Evolutionary conservation across 2,329 filamentous ascomycete genomes (phyloP), one percentile per base, ranked within the genome.

Genomic region (Aureobasidium sp.): DNA sequence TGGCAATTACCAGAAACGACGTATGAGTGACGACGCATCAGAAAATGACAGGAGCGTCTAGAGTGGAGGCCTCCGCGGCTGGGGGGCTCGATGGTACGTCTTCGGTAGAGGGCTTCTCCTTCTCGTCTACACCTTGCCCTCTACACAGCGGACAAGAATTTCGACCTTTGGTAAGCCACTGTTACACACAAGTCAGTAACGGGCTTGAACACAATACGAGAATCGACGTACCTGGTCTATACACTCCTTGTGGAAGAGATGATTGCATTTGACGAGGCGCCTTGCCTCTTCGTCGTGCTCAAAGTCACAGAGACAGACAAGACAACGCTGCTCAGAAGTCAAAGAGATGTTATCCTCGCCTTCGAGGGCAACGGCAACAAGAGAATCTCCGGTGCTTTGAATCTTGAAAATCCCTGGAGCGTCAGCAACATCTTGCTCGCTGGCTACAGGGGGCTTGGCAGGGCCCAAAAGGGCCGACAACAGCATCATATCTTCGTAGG

Each of bases 401-500:
- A 87, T 79, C 29, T 74, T 78, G 71, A 82, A 87, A 9, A 87
- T 67, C 2, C 86, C 86, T 22, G 84, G 83, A 17, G 86, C 84
- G 48, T 81, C 79, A 57, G 82, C 81, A 29, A 89, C 79, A 67
- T 88, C 86, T 61, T 84, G 82, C 64, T 84, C 81, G 62, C 80
- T 84, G 20, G 86, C 86, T 56, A 89, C 86, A 3, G 86, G 86
- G 2, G 86, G 85, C 69, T 88, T 88, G 4, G 82, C 86, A 52
- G 86, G 86, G 1, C 86, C 86, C 17, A 89, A 76, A 12, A 88
- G 78, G 14, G 84, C 85, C 14, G 85, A 87, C 4, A 89, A 78
- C 48, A 88, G 75, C 70, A 88, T 82, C 86, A 89, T 88, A 67
- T 89, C 86, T 72, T 89, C 86, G 68, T 89, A 88, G 1, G 86